These are phyloP conservation scores for Linnemannia exigua DNA, from an alignment of 192 early-diverging fungal genomes.

Conservation along the genomic window DNA sequence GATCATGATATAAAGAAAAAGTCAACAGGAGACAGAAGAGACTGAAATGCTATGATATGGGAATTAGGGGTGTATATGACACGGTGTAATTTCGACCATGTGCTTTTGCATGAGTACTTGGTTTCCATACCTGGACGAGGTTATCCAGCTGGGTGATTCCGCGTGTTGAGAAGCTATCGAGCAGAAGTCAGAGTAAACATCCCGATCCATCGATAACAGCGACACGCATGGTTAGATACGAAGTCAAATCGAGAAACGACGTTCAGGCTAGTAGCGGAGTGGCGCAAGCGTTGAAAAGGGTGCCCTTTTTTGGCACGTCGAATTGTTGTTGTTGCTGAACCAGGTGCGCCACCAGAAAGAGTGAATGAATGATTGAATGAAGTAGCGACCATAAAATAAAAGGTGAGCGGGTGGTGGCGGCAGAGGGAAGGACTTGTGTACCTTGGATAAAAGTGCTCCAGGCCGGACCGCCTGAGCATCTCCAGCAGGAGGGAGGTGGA, in stretches of 20 bases:
- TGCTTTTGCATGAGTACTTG: background rate
- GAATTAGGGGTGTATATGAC: background rate
- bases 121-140: constrained; percentile 64
- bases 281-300: background rate
- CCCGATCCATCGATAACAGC: constrained; percentile 4
- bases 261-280: background rate
- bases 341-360: background rate
- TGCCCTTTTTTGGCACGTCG: background rate
- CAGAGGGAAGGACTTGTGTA: constrained; percentile 1
- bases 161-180: constrained; percentile 67
- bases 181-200: background rate
- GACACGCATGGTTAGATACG: background rate
- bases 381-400: too few relatives aligned
- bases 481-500: constrained; percentile 70
- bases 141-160: constrained; percentile 73
- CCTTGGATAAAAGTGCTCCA: constrained; percentile 74
- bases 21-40: background rate
- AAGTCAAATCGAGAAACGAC: background rate
- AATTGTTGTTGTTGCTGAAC: background rate
- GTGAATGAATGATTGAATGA: too few relatives aligned
- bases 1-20: background rate
- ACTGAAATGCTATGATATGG: background rate
- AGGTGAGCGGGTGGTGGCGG: background rate
- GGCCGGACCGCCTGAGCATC: constrained; percentile 72
- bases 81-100: constrained; percentile 1